phyloP scores from a whole-genome alignment of 345 rosid species.

The Diplotaxis tenuifolia region DNA sequence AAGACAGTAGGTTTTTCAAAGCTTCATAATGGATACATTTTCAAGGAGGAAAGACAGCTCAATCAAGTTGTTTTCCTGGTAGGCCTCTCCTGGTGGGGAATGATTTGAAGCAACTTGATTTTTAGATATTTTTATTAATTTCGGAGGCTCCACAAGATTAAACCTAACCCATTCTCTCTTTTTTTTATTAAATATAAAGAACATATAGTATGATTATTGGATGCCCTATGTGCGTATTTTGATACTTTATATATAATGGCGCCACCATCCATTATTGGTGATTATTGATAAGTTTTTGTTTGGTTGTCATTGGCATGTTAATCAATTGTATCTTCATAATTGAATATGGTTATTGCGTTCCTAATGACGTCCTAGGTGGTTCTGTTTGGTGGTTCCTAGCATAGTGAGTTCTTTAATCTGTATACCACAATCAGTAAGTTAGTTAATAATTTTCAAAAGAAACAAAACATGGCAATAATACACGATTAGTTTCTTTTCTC shows the following conservation, averaged over 20 bases:
- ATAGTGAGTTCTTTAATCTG: neutral
- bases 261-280: conserved; percentile 32
- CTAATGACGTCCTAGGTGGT: neutral
- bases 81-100: conserved; percentile 27
- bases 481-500: neutral
- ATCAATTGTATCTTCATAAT: neutral
- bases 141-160: conserved; percentile 22
- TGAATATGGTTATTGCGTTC: neutral
- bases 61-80: conserved; percentile 32
- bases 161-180: conserved; percentile 32
- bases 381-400: neutral
- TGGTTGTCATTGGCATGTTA: neutral
- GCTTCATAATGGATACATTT: neutral
- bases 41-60: conserved; percentile 24
- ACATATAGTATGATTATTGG: neutral
- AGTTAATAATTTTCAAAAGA: neutral
- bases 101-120: conserved; percentile 24
- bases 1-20: neutral
- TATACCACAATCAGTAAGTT: neutral
- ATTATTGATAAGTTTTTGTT: neutral
- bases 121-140: neutral
- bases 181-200: neutral
- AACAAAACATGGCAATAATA: neutral
- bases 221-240: conserved; percentile 3
- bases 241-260: neutral